These are phyloP conservation scores for Mollisiaceae sp. DNA, from an alignment of 2,329 filamentous ascomycete species.

Conservation along the genomic window DNA sequence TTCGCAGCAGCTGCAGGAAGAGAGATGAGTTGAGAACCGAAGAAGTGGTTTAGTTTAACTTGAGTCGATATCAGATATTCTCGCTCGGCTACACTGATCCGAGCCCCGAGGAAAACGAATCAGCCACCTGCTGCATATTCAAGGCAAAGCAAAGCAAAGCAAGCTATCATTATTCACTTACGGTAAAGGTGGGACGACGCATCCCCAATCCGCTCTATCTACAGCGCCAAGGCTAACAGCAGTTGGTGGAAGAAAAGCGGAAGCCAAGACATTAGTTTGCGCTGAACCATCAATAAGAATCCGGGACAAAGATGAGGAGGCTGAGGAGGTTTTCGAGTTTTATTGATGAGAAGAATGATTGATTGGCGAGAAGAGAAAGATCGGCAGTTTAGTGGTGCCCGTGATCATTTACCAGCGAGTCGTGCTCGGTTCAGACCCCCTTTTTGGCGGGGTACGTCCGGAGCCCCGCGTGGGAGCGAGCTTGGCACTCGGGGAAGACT, in stretches of 20 bases:
- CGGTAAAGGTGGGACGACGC: not conserved
- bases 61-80: not conserved
- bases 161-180: not conserved
- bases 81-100: not conserved
- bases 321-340: not conserved
- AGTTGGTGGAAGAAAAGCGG: slow-evolving; percentile 9
- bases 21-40: not conserved
- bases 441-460: not conserved
- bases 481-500: not conserved
- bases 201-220: not conserved
- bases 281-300: not conserved
- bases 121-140: not conserved
- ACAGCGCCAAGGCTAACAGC: not conserved
- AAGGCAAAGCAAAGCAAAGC: not conserved
- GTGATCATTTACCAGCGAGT: not conserved
- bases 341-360: not conserved
- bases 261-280: not conserved
- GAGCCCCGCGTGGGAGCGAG: slow-evolving; percentile 9
- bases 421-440: not conserved
- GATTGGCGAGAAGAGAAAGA: not conserved
- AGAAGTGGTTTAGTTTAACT: not conserved
- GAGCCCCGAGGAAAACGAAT: not conserved
- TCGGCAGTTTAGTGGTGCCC: not conserved
- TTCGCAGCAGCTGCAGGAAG: too few species aligned
- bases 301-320: not conserved